Percentiles rank a stretch among this genome's conserved stretches.
phyloP scores from a whole-genome alignment of 176 grass and related monocot genomes.

The Elymus sibiricus region DNA sequence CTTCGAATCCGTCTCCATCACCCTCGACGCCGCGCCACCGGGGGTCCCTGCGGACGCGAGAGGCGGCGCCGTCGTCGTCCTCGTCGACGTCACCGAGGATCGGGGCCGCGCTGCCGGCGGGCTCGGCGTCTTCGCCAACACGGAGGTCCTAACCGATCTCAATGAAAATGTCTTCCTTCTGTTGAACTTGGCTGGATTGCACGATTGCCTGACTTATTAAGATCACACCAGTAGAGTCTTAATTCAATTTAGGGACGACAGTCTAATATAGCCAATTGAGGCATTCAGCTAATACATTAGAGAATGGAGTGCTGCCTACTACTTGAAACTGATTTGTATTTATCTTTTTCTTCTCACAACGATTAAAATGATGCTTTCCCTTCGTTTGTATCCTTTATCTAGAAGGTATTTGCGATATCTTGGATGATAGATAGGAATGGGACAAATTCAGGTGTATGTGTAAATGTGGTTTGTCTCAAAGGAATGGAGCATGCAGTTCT shows the following conservation, averaged over 20 bases:
- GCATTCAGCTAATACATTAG: not conserved
- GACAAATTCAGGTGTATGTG: not conserved
- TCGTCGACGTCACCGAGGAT: constrained; percentile 67
- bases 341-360: not conserved
- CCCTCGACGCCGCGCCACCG: constrained; percentile 59
- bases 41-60: constrained; percentile 33
- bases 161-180: not conserved
- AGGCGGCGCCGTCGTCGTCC: constrained; percentile 32
- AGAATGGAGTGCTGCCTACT: not conserved
- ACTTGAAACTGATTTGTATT: not conserved
- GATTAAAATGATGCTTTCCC: not conserved
- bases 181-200: constrained; percentile 2
- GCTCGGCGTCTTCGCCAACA: constrained; percentile 44
- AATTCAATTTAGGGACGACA: not conserved
- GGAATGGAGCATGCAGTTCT: not conserved
- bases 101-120: constrained; percentile 43
- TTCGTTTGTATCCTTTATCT: not conserved
- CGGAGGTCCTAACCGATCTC: constrained; percentile 29
- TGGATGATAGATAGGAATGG: not conserved
- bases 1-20: constrained; percentile 77
- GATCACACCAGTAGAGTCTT: not conserved
- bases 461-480: not conserved
- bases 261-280: not conserved
- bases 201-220: not conserved
- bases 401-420: not conserved